Evolutionary conservation across 1,284 basidiomycete genomes (phyloP), one percentile per base, ranked within the genome.

Genomic region (Termitomyces sp.): DNA sequence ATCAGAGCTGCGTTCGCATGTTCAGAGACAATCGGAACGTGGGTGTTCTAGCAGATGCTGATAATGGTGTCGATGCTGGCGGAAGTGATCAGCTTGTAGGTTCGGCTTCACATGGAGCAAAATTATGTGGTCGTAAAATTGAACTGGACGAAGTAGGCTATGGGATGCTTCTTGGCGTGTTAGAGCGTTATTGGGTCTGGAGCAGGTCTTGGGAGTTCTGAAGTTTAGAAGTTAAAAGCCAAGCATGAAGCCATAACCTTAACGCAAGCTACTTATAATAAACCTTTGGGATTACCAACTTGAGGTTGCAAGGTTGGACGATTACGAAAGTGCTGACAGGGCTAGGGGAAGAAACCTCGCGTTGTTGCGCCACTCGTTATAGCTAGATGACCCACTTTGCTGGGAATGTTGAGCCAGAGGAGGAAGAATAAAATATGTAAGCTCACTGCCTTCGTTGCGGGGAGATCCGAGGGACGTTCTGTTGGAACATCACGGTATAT

Each of bases 141-240:
- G 51, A 57, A 45, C 38, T 78, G 56, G 74, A 77, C 62, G 73
- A 77, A 48, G 70, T 74, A 47, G 74, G 69, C 57, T 73, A 74
- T 55, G 71, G 68, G 54, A 79, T 82, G 77, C 56, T 82, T 51
- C 67, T 82, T 54, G 75, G 72, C 12, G 72, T 78, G 10, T 67
- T 76, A 26, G 80, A 81, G 60, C 70, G 70, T 46, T 76, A 70
- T 38, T 77, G 73, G 73, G 63, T 68, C 30, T 73, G 67, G 67
- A 63, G 52, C 50, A 57, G 44, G 50, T 56, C 54, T 48, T 61
- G 50, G 52, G 56, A 58, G n/a, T 21, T 61, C 26, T 55, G 44
- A 58, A 42, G 19, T 46, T 62, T 43, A 30, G 12, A 24, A 30
- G 24, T 24, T 5, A 24, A 24, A 24, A 24, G 5, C 5, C 24